phyloP scores from a whole-genome alignment of 768 basidiomycete genomes.

The Saitozyma sp. region DNA sequence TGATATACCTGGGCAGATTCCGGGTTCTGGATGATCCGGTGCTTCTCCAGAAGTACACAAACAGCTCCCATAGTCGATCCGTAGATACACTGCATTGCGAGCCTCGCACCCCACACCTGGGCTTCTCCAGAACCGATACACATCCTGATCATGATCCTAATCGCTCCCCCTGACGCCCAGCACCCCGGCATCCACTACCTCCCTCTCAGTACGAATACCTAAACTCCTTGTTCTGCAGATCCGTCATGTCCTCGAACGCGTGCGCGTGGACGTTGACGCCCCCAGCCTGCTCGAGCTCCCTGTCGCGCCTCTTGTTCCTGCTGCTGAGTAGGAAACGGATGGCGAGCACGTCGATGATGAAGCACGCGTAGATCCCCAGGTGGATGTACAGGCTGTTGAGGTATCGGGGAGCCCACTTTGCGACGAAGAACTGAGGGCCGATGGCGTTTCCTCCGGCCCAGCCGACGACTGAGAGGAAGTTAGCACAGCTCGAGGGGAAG shows the following conservation, averaged over 20 bases:
- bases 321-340: neutral
- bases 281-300: neutral
- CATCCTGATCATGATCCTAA: no score
- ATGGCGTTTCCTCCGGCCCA: slow-evolving; percentile 62
- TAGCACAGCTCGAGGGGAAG: no score
- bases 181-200: no score
- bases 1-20: no score
- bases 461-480: slow-evolving; percentile 45
- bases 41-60: no score
- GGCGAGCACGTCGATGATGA: neutral
- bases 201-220: neutral
- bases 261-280: slow-evolving; percentile 4
- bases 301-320: slow-evolving; percentile 1
- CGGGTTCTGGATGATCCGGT: no score
- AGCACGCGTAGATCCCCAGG: slow-evolving; percentile 56
- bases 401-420: slow-evolving; percentile 59
- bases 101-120: no score
- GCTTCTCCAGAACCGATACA: no score
- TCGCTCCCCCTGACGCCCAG: no score
- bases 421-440: slow-evolving; percentile 59
- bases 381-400: slow-evolving; percentile 58
- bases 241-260: slow-evolving; percentile 12
- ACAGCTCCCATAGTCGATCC: no score
- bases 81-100: no score
- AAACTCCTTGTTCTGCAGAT: slow-evolving; percentile 11